These are phyloP conservation scores for Rhynchosporium graminicola DNA, from an alignment of 2,329 filamentous ascomycete species.

Conservation along the genomic window DNA sequence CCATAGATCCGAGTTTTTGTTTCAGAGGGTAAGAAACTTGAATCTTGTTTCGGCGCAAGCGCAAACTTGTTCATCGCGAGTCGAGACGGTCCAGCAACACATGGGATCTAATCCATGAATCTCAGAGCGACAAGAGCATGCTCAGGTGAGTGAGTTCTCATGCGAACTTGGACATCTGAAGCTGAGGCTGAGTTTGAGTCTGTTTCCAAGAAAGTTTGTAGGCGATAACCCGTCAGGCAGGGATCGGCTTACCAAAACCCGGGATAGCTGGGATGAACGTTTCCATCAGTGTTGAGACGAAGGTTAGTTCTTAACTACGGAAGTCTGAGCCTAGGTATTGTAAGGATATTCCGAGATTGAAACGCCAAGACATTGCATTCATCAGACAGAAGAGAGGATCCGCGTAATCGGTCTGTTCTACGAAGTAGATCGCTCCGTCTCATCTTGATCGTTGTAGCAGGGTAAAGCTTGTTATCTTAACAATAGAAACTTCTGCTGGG, in stretches of 20 bases:
- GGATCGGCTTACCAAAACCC: neutral
- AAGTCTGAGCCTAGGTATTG: no score
- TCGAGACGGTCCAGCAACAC: no score
- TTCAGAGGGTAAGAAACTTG: no score
- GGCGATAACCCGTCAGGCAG: neutral
- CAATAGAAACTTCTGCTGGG: neutral
- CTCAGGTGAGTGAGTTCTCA: neutral
- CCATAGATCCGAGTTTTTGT: no score
- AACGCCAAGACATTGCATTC: neutral
- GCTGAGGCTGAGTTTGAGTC: neutral
- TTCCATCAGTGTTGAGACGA: neutral
- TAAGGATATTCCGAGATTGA: neutral
- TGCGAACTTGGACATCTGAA: neutral
- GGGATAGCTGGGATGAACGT: conserved; percentile 1
- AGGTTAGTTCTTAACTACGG: neutral
- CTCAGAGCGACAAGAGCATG: neutral
- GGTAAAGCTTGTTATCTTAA: neutral
- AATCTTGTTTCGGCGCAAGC: no score
- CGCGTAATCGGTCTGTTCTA: no score
- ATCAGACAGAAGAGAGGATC: no score
- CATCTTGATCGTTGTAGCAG: neutral
- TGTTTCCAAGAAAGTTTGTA: neutral
- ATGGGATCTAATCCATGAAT: no score
- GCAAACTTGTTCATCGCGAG: no score
- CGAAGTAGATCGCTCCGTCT: no score